Evolutionary conservation across 257 asterid genomes (phyloP).

Genomic region (Rauvolfia tetraphylla): DNA sequence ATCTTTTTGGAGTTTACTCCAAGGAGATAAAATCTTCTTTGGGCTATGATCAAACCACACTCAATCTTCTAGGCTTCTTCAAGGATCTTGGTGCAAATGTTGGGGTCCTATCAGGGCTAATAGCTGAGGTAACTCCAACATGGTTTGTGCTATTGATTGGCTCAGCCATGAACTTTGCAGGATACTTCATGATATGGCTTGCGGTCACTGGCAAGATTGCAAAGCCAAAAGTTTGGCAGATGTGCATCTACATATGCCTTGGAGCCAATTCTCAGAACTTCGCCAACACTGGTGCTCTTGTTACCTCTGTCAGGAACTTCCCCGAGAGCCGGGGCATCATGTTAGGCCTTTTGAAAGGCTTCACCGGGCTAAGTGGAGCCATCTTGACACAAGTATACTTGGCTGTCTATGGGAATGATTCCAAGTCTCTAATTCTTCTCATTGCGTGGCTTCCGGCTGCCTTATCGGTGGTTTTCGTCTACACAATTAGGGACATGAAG

Average conservation of each 20-base stretch:
- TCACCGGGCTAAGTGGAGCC: constrained; percentile 82
- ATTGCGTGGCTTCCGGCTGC: constrained; percentile 94
- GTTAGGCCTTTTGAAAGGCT: constrained; percentile 71
- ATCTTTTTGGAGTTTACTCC: constrained; percentile 74
- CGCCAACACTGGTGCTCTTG: constrained; percentile 89
- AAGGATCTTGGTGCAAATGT: constrained; percentile 84
- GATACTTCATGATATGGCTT: constrained; percentile 77
- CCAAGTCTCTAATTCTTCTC: constrained; percentile 59
- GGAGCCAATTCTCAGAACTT: constrained; percentile 89
- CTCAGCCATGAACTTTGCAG: constrained; percentile 66
- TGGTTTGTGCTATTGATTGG: constrained; percentile 76
- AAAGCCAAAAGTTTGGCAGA: constrained; percentile 65
- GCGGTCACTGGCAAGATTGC: constrained; percentile 48
- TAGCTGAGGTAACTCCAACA: constrained; percentile 77
- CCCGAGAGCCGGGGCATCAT: constrained; percentile 65
- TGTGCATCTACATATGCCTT: constrained; percentile 70
- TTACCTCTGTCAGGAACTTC: constrained; percentile 61
- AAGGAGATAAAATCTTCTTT: constrained; percentile 62
- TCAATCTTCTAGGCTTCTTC: constrained; percentile 72
- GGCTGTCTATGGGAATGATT: constrained; percentile 75
- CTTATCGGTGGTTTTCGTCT: constrained; percentile 70
- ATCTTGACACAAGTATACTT: constrained; percentile 68
- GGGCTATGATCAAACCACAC: constrained; percentile 80
- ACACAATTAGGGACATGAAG: constrained; percentile 65
- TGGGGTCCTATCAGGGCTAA: constrained; percentile 71